Percentiles rank a stretch among this genome's conserved stretches.
phyloP scores from a whole-genome alignment of 306 rosid genomes.

The Trichosanthes truncata region DNA sequence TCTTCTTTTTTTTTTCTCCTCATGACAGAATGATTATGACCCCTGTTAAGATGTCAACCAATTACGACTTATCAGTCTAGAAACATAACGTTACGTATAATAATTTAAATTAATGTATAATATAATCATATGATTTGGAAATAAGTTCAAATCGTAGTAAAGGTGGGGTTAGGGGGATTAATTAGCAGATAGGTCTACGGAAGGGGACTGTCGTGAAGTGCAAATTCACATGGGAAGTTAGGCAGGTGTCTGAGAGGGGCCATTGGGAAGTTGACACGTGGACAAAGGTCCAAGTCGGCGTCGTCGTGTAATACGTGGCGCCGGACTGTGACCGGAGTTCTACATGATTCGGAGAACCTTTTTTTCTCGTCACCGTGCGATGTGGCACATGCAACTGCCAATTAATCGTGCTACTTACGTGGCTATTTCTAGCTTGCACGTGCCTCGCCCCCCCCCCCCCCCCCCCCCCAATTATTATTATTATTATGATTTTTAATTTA shows the following conservation, averaged over 20 bases:
- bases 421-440: slow-evolving; percentile 11
- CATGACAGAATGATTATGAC: not conserved
- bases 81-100: not conserved
- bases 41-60: not conserved
- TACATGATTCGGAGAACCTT: slow-evolving; percentile 1
- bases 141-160: slow-evolving; percentile 18
- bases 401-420: slow-evolving; percentile 9
- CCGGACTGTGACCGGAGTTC: not conserved
- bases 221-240: slow-evolving; percentile 42
- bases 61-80: not conserved
- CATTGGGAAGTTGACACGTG: slow-evolving; percentile 16
- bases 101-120: not conserved
- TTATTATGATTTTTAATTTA: not conserved
- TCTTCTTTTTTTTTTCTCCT: not conserved
- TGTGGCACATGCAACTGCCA: slow-evolving; percentile 9
- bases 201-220: slow-evolving; percentile 17
- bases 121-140: not conserved
- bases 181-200: slow-evolving; percentile 9
- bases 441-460: not conserved
- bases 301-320: not conserved
- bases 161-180: not conserved
- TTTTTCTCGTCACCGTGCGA: not conserved
- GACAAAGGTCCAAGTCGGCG: not conserved
- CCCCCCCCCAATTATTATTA: not conserved
- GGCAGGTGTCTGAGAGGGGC: slow-evolving; percentile 30